Base-by-base conservation (phyloP, 257 asterid genomes). In the Phtheirospermum japonicum region DNA sequence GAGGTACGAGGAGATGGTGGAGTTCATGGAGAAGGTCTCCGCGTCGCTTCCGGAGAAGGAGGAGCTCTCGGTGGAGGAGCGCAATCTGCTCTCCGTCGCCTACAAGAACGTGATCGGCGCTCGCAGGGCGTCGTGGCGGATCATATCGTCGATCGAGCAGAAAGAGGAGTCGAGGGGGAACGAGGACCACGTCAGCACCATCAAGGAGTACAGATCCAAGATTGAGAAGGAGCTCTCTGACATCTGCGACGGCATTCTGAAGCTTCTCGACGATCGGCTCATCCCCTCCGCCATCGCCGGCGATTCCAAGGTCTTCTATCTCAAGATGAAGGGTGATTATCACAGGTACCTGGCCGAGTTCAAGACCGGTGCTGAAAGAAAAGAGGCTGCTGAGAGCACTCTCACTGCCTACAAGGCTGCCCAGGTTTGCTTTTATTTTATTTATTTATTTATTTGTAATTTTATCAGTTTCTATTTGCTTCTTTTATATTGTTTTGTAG, bases 261-360 rank as follows among this genome's bases (percentile, higher is more conserved):
- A 85, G 70, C 75, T 88, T 63, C 83, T 88, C 46, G 95, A 83
- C 43, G 23, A 75, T 4, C 66, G 73, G 56, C 79, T 88, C 43
- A 71, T 83, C 64, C 86, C 89, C 3, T 80, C 90, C 0, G 83
- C 95, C 6, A 26, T 79, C 33, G 53, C 78, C 40, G 95, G 90
- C 5, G 95, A 85, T 54, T 88, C 95, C 17, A 83, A 85, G 78
- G 95, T 88, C 31, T 88, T 88, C 54, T 88, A 88, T 53, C 73
- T 88, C 75, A 88, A 88, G 72, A 85, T 85, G 92, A 85, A 88
- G 73, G 96, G 96, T 0, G 95, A 88, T 68, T 88, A 88, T 40
- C 94, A 85, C 16, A 67, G 91, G 69, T 88, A 88, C 63, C 66
- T 88, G 72, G 96, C 95, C 8, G 96, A 88, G 84, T 88, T 85